A percentile compares a stretch with the other conserved stretches of the same genome.
phyloP scores from a whole-genome alignment of 2,329 filamentous ascomycete genomes.

The Cercospora sp. region DNA sequence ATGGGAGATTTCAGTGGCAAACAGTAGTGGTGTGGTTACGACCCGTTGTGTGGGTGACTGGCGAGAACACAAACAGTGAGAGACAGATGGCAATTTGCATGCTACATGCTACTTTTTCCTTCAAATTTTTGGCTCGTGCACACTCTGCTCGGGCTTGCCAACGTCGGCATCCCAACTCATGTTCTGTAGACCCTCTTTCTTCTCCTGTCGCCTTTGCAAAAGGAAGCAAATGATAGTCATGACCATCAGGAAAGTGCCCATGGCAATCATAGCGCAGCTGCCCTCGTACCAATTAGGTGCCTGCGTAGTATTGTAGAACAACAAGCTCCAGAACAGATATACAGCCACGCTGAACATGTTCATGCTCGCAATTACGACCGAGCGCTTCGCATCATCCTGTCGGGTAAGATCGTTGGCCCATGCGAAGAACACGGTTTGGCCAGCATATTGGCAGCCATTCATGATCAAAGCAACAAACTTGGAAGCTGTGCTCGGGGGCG shows the following conservation, averaged over 20 bases:
- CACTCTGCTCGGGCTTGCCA: neutral
- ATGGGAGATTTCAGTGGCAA: neutral
- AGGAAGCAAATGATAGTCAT: conserved; percentile 28
- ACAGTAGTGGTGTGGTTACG: neutral
- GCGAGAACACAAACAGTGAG: neutral
- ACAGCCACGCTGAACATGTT: conserved; percentile 34
- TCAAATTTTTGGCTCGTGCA: conserved; percentile 2
- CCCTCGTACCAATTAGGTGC: conserved; percentile 33
- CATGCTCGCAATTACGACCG: conserved; percentile 31
- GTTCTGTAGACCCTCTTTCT: conserved; percentile 15
- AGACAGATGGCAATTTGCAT: neutral
- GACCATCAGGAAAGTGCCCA: conserved; percentile 29
- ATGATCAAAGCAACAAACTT: conserved; percentile 31
- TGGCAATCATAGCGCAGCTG: conserved; percentile 33
- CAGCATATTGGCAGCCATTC: conserved; percentile 33
- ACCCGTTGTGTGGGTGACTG: neutral
- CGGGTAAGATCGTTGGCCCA: conserved; percentile 33
- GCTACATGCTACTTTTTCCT: neutral
- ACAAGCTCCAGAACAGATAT: conserved; percentile 33
- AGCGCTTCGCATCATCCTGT: conserved; percentile 31
- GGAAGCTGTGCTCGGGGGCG: conserved; percentile 25
- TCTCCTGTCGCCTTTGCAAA: conserved; percentile 29
- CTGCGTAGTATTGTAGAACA: conserved; percentile 34
- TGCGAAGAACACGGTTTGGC: conserved; percentile 32
- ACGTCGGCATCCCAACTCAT: neutral